These are phyloP conservation scores for Karstenula rhodostoma DNA, from an alignment of 2,329 filamentous ascomycete genomes.

Conservation along the genomic window DNA sequence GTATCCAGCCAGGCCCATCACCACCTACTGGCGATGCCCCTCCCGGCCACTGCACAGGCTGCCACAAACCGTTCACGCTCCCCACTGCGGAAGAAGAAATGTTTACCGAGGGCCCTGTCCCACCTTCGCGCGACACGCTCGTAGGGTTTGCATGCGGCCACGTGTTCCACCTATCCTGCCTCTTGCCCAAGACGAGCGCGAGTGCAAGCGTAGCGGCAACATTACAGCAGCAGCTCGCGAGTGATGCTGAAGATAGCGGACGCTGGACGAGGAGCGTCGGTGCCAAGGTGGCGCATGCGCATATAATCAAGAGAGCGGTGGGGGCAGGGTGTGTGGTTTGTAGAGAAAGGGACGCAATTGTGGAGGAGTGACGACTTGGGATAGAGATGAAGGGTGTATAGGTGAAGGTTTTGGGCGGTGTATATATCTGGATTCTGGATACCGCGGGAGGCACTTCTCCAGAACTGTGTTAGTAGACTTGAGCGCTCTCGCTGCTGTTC, in stretches of 20 bases:
- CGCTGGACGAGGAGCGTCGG: constrained; percentile 72
- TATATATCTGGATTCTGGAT: not conserved
- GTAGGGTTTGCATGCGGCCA: constrained; percentile 85
- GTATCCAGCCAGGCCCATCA: constrained; percentile 34
- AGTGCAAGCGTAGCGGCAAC: constrained; percentile 53
- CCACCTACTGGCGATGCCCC: constrained; percentile 36
- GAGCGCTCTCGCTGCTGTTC: not conserved
- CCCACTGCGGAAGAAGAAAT: constrained; percentile 43
- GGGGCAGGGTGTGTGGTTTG: constrained; percentile 53
- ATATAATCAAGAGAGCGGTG: constrained; percentile 85
- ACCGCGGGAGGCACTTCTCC: not conserved
- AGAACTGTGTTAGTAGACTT: not conserved
- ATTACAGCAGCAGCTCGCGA: constrained; percentile 52
- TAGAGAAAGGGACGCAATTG: constrained; percentile 36
- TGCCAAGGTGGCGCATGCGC: constrained; percentile 61
- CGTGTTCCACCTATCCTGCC: constrained; percentile 78
- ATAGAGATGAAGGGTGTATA: not conserved
- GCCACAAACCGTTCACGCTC: constrained; percentile 41
- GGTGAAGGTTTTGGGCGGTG: not conserved
- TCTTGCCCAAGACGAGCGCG: constrained; percentile 60
- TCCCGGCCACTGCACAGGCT: constrained; percentile 47
- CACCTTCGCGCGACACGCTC: constrained; percentile 65
- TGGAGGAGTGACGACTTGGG: constrained; percentile 7
- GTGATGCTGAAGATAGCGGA: constrained; percentile 53
- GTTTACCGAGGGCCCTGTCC: constrained; percentile 32